These are phyloP conservation scores for Tympanopsis confertula DNA, from an alignment of 2,329 filamentous ascomycete genomes.

Conservation along the genomic window DNA sequence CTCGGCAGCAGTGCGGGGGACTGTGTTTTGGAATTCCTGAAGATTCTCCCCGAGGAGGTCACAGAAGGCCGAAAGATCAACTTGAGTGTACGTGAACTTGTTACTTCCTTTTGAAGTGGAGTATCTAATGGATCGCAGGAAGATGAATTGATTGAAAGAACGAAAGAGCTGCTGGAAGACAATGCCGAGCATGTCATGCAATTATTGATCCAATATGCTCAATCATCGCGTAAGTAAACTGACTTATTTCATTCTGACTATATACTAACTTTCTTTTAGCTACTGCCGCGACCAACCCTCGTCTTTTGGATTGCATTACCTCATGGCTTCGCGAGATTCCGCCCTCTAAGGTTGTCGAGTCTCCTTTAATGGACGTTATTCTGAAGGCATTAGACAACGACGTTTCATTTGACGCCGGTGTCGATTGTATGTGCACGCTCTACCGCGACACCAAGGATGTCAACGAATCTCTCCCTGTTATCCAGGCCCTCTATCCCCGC, in stretches of 20 bases:
- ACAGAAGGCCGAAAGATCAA: slow-evolving; percentile 99
- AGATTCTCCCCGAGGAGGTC: slow-evolving; percentile 95
- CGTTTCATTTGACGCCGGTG: slow-evolving; percentile 70
- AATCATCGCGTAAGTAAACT: slow-evolving; percentile 65
- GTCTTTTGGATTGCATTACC: slow-evolving; percentile 86
- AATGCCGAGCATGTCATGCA: slow-evolving; percentile 81
- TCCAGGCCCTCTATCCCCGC: slow-evolving; percentile 71
- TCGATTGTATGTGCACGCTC: slow-evolving; percentile 85
- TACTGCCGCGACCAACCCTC: slow-evolving; percentile 71
- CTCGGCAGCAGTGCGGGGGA: slow-evolving; percentile 67
- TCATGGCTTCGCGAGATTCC: slow-evolving; percentile 95
- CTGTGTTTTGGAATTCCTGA: slow-evolving; percentile 88
- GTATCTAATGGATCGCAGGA: slow-evolving; percentile 56
- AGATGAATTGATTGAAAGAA: slow-evolving; percentile 81
- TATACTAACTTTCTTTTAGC: slow-evolving; percentile 28
- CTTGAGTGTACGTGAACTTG: slow-evolving; percentile 63
- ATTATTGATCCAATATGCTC: slow-evolving; percentile 79
- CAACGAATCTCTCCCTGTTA: slow-evolving; percentile 74
- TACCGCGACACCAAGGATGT: slow-evolving; percentile 88
- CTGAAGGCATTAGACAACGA: slow-evolving; percentile 68
- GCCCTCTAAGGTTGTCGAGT: slow-evolving; percentile 69
- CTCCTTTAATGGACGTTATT: slow-evolving; percentile 71
- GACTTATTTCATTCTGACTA: slow-evolving; percentile 3
- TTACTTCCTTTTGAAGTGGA: slow-evolving; percentile 11
- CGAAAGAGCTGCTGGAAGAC: slow-evolving; percentile 77